Percentiles rank a stretch among this genome's conserved stretches.
phyloP scores from a whole-genome alignment of 352 stramenopile species.

The Globisporangium uncinulatum region DNA sequence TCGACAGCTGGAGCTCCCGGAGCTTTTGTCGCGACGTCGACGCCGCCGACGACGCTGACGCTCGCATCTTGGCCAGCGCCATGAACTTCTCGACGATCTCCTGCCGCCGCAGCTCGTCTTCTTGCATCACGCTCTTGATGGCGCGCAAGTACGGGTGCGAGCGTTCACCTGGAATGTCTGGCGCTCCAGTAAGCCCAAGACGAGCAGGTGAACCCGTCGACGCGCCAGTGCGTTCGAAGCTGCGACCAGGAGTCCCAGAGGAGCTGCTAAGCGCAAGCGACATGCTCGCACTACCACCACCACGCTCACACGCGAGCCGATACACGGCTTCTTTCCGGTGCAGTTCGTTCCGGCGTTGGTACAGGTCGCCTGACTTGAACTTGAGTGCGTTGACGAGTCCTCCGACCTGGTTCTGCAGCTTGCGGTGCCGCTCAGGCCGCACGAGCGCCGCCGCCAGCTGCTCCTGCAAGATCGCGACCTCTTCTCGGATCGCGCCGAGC shows the following conservation, averaged over 20 bases:
- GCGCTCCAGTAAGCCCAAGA: neutral
- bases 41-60: neutral
- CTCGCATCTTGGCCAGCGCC: conserved; percentile 15
- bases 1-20: conserved; percentile 3
- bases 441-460: conserved; percentile 26
- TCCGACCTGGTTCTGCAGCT: conserved; percentile 45
- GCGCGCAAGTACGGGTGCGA: conserved; percentile 13
- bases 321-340: conserved; percentile 50
- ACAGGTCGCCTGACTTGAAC: conserved; percentile 59
- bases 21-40: conserved; percentile 14
- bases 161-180: neutral
- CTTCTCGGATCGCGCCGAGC: conserved; percentile 46
- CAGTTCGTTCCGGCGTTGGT: conserved; percentile 71
- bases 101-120: conserved; percentile 54
- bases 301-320: conserved; percentile 12
- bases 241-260: neutral
- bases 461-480: conserved; percentile 40
- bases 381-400: conserved; percentile 56
- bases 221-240: neutral
- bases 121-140: conserved; percentile 30
- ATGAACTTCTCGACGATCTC: conserved; percentile 44
- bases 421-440: conserved; percentile 33
- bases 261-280: neutral
- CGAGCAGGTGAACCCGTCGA: neutral
- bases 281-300: neutral